Evolutionary conservation across 306 rosid genomes (phyloP), one percentile per base, ranked within the genome.

Genomic region (Castanea sativa): DNA sequence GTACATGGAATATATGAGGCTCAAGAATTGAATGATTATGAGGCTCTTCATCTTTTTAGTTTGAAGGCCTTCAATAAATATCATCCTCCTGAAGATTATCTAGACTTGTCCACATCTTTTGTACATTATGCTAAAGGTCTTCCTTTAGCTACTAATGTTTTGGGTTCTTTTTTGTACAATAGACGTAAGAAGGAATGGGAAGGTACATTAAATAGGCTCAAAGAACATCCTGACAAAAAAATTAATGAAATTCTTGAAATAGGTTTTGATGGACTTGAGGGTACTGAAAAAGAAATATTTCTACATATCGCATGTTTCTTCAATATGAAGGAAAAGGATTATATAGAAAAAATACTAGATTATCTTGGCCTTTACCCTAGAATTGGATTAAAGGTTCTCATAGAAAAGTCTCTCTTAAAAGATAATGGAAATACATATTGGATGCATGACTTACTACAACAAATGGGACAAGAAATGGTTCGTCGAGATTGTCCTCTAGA

Each of bases 121-220:
- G 75, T 85, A 68, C 19, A 63, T 63, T 78, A 78, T 55, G 16
- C 83, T 41, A 49, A 5, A 55, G 83, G 88, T 3, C 88, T 85
- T 75, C 88, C 91, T 23, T 78, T 88, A 32, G 82, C 87, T 55
- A 82, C 83, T 56, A 59, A 29, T 32, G 74, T 69, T 3, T 60
- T 75, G 59, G 87, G 87, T 25, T 64, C 77, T 32, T 69, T 67
- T 74, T 80, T 88, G 78, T 38, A 13, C 61, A 52, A 51, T 60
- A 88, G 85, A 80, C 59, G 5, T 0, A 2, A 6, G 13, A 55
- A 67, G 51, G 81, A n/a, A 18, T 87, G 91, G 89, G 38, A 61
- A 18, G 73, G 69, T 56, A 75, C 49, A 30, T 74, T 80, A 27
- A 19, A 71, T 5, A 83, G 75, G 61, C 25, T 84, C 20, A 73